These are phyloP conservation scores for Beauveria caledonica DNA, from an alignment of 2,329 filamentous ascomycete species.

Conservation along the genomic window DNA sequence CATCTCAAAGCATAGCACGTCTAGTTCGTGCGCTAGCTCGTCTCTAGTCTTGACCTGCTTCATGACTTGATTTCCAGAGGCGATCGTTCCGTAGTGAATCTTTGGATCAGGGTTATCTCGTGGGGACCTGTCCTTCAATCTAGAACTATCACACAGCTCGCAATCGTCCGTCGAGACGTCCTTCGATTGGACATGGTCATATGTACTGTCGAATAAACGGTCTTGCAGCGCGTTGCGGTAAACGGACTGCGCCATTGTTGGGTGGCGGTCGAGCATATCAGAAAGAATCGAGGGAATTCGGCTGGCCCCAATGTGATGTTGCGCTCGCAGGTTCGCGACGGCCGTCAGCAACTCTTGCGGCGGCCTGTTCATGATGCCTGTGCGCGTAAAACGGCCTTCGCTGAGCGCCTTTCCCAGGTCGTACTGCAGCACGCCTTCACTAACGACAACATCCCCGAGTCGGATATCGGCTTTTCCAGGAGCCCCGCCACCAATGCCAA, in stretches of 20 bases:
- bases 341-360: not conserved
- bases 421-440: slow-evolving; percentile 15
- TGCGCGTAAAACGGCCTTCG: slow-evolving; percentile 9
- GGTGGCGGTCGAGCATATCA: not conserved
- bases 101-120: not conserved
- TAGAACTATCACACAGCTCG: not conserved
- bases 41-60: slow-evolving; percentile 14
- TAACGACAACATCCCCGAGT: slow-evolving; percentile 17
- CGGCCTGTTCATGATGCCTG: slow-evolving; percentile 6
- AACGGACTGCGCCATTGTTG: not conserved
- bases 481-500: slow-evolving; percentile 22
- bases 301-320: slow-evolving; percentile 4
- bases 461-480: slow-evolving; percentile 14
- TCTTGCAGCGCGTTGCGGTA: not conserved
- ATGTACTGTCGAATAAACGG: not conserved
- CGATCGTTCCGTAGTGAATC: slow-evolving; percentile 19
- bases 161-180: not conserved
- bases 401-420: slow-evolving; percentile 15
- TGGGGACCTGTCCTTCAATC: not conserved
- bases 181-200: not conserved
- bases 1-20: slow-evolving; percentile 20
- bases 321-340: slow-evolving; percentile 10
- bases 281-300: not conserved
- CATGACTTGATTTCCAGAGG: slow-evolving; percentile 18
- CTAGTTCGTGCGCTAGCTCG: not conserved